Evolutionary conservation across 805 yeast species (phyloP).

Genomic region (Wickerhamomyces ciferrii): DNA sequence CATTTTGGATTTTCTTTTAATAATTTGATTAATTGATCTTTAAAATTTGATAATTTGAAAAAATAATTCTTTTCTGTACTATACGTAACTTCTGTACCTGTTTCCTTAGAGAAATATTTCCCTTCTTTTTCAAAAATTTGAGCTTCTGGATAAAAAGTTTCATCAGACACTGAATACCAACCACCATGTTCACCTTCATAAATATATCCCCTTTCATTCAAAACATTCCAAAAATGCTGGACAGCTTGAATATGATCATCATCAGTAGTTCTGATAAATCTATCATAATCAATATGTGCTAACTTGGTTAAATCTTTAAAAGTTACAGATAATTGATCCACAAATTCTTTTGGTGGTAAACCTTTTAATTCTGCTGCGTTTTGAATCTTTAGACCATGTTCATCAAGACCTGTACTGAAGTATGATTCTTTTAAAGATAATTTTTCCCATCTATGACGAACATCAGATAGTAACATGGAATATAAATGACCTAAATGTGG

Average conservation of each 20-base stretch:
- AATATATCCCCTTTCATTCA: slow-evolving; percentile 57
- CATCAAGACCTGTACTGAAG: slow-evolving; percentile 92
- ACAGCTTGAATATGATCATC: slow-evolving; percentile 68
- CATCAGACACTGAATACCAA: slow-evolving; percentile 94
- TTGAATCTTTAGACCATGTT: slow-evolving; percentile 92
- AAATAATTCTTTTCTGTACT: slow-evolving; percentile 85
- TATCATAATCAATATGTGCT: slow-evolving; percentile 54
- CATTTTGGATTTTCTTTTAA: slow-evolving; percentile 48
- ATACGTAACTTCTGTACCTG: slow-evolving; percentile 69
- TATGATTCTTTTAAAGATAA: slow-evolving; percentile 38
- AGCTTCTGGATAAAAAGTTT: slow-evolving; percentile 83
- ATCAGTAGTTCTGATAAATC: slow-evolving; percentile 92
- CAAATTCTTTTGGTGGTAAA: slow-evolving; percentile 59
- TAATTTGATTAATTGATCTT: slow-evolving; percentile 42
- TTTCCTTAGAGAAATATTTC: slow-evolving; percentile 49
- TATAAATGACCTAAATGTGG: slow-evolving; percentile 95
- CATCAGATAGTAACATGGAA: slow-evolving; percentile 81
- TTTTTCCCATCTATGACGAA: slow-evolving; percentile 65
- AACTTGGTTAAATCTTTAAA: slow-evolving; percentile 60
- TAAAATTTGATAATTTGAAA: slow-evolving; percentile 66
- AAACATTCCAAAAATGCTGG: slow-evolving; percentile 59
- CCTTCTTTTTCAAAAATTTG: slow-evolving; percentile 47
- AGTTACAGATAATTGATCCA: slow-evolving; percentile 60
- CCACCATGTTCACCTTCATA: slow-evolving; percentile 85
- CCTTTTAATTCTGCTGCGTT: slow-evolving; percentile 64